Conservation (phyloP, 257 asterid genomes). For the Gynochthodes officinalis region DNA sequence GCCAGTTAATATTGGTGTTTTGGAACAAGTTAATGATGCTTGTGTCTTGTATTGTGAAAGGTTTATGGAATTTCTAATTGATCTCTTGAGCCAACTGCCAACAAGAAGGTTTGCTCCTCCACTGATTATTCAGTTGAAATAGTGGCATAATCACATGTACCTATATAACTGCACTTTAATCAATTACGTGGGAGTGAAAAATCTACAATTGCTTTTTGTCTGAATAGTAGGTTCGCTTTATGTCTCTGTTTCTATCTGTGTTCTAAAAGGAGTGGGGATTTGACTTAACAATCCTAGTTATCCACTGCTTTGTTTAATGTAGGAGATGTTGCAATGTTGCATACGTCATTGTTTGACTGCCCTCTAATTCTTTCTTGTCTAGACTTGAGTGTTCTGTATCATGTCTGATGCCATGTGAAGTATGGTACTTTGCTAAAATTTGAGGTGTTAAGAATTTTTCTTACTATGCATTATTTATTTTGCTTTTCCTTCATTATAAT, state of each 20-base stretch:
- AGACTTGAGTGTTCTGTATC: neutral
- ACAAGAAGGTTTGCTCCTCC: constrained; percentile 67
- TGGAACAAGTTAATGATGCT: constrained; percentile 59
- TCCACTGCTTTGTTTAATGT: neutral
- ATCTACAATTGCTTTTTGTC: neutral
- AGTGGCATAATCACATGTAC: neutral
- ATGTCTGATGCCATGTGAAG: neutral
- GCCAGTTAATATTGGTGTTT: constrained; percentile 28
- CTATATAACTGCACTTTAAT: neutral
- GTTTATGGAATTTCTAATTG: constrained; percentile 96
- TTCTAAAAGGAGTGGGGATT: neutral
- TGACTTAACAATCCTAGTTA: neutral
- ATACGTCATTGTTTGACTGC: neutral
- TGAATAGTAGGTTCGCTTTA: neutral
- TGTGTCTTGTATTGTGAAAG: constrained; percentile 86
- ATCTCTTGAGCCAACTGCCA: constrained; percentile 98
- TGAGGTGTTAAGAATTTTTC: neutral
- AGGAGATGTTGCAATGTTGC: neutral
- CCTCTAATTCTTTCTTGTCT: neutral
- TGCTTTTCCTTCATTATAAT: neutral
- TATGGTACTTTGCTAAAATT: neutral
- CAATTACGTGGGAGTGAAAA: neutral
- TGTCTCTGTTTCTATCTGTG: neutral
- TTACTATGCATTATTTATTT: neutral
- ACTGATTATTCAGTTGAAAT: neutral